Evolutionary conservation across 148 eudicot species (phyloP).

Genomic region (Diospyros lotus): DNA sequence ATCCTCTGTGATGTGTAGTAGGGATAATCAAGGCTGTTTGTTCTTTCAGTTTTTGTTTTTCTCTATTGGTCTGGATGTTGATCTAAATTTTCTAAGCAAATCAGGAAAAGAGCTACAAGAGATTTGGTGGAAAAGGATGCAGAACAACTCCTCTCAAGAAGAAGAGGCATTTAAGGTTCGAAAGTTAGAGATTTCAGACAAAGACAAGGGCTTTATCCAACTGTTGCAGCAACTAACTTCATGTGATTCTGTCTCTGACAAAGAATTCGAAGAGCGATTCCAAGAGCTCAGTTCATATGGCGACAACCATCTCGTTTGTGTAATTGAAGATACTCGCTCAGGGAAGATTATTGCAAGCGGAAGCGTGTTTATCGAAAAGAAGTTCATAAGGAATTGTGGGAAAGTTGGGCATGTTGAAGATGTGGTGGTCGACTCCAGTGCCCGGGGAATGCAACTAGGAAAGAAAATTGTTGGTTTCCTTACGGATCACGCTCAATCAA

Average conservation of each 20-base stretch:
- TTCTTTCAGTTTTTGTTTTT: too few species aligned
- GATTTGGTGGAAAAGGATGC: conserved; percentile 23
- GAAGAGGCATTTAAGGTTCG: conserved; percentile 39
- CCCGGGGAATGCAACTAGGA: conserved; percentile 70
- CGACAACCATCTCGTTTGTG: conserved; percentile 71
- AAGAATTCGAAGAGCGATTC: conserved; percentile 58
- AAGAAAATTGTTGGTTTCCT: conserved; percentile 64
- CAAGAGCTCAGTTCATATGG: conserved; percentile 53
- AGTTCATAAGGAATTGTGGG: conserved; percentile 76
- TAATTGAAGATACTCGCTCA: conserved; percentile 56
- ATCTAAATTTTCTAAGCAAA: neutral
- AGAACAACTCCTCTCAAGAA: conserved; percentile 17
- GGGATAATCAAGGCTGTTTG: too few species aligned
- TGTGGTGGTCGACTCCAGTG: conserved; percentile 69
- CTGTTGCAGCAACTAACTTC: conserved; percentile 73
- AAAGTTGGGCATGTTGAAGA: conserved; percentile 92
- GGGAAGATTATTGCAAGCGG: conserved; percentile 74
- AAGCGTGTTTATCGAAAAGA: conserved; percentile 75
- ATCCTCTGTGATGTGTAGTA: too few species aligned
- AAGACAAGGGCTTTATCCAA: conserved; percentile 71
- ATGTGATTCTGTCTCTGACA: conserved; percentile 67
- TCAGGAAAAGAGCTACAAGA: neutral
- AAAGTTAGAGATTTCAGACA: conserved; percentile 66
- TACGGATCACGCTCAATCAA: conserved; percentile 50
- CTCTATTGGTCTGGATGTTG: too few species aligned